These are phyloP conservation scores for Phytophthora meadii DNA, from an alignment of 352 stramenopile genomes.

Conservation along the genomic window DNA sequence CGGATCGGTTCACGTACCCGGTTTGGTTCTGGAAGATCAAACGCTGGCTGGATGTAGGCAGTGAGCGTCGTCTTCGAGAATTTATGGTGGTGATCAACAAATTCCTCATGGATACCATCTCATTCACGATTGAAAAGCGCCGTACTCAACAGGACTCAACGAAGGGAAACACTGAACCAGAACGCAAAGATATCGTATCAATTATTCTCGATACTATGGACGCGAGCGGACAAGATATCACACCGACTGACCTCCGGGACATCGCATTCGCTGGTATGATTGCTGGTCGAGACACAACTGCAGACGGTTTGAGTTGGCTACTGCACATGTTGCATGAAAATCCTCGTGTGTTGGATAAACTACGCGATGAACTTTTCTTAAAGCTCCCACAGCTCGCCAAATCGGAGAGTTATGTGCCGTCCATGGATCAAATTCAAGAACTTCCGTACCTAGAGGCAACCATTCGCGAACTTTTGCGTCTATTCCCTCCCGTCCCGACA, in stretches of 20 bases:
- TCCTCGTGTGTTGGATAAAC: not conserved
- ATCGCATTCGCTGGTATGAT: not conserved
- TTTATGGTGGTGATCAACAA: not conserved
- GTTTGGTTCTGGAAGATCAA: not conserved
- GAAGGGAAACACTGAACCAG: not conserved
- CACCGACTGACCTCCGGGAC: not conserved
- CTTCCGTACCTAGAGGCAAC: slow-evolving; percentile 1
- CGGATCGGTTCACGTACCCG: not conserved
- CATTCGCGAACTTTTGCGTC: not conserved
- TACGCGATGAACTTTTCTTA: not conserved
- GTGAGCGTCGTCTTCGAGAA: not conserved
- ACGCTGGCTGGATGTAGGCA: not conserved
- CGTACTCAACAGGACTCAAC: not conserved
- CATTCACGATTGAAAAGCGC: not conserved
- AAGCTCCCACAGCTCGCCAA: not conserved
- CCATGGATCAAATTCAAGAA: not conserved
- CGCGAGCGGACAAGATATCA: not conserved
- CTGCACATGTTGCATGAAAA: not conserved
- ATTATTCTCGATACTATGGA: not conserved
- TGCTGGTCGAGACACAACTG: not conserved
- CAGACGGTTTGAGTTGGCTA: not conserved
- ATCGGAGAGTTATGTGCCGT: not conserved
- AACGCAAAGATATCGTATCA: not conserved
- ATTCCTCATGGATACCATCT: not conserved
- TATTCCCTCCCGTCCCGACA: not conserved